A percentile compares a stretch with the other conserved stretches of the same genome.
Evolutionary conservation across 2,329 filamentous ascomycete genomes (phyloP).

Genomic region (Stachybotrys chlorohalonatus): DNA sequence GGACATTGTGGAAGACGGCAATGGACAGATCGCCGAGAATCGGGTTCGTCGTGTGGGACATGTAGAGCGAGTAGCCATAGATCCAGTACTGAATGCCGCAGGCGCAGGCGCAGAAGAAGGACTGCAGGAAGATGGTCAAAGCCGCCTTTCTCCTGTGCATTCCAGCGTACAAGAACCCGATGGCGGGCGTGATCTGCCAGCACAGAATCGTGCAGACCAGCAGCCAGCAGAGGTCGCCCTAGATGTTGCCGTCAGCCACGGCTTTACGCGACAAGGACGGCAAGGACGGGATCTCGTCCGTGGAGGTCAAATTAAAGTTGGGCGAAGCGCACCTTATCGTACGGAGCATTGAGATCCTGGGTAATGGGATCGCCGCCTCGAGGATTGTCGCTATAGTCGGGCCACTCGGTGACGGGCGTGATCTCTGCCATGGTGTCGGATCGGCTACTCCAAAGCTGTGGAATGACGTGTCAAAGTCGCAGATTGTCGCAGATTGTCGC

Average conservation of each 20-base stretch:
- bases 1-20: conserved; percentile 23
- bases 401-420: conserved; percentile 26
- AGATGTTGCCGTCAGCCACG: background rate
- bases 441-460: background rate
- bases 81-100: conserved; percentile 38
- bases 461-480: background rate
- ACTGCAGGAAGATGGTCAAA: conserved; percentile 37
- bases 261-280: no score
- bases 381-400: conserved; percentile 28
- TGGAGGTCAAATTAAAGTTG: no score
- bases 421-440: conserved; percentile 4
- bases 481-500: background rate
- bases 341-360: conserved; percentile 31
- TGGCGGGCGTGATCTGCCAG: conserved; percentile 29
- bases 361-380: conserved; percentile 33
- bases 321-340: conserved; percentile 25
- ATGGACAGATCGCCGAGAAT: conserved; percentile 25
- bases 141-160: conserved; percentile 27
- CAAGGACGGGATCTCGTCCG: no score
- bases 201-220: conserved; percentile 25
- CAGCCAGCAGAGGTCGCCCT: conserved; percentile 35
- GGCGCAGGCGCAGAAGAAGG: conserved; percentile 34
- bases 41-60: conserved; percentile 23
- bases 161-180: conserved; percentile 29
- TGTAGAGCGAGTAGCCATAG: conserved; percentile 35